A percentile compares a stretch with the other conserved stretches of the same genome.
These are phyloP conservation scores for Hygrophila difformis DNA, from an alignment of 257 asterid genomes.

Conservation along the genomic window DNA sequence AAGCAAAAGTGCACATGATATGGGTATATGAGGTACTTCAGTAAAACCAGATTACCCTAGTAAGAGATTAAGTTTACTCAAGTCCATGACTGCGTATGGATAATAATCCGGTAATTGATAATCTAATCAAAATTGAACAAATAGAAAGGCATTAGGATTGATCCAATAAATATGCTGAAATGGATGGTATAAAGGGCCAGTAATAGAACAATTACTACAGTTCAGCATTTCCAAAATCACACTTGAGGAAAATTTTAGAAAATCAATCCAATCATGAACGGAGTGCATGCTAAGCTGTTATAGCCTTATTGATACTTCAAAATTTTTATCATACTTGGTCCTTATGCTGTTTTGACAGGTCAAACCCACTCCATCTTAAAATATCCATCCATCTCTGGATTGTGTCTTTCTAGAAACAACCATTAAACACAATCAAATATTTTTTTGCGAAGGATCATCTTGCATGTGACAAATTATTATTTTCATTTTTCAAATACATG, in stretches of 20 bases:
- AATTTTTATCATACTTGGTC: not conserved
- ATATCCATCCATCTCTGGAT: too few relatives aligned
- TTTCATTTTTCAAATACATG: too few relatives aligned
- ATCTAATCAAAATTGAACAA: not conserved
- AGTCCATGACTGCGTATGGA: not conserved
- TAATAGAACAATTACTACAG: not conserved
- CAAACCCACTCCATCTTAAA: not conserved
- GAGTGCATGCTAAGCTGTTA: too few relatives aligned
- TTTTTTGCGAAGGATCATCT: too few relatives aligned
- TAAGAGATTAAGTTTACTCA: not conserved
- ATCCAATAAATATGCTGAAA: not conserved
- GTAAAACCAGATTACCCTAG: not conserved
- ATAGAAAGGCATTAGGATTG: not conserved
- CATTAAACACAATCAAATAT: too few relatives aligned
- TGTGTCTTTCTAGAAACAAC: too few relatives aligned
- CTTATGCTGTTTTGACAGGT: not conserved
- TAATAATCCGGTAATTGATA: not conserved
- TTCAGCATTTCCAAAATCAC: not conserved
- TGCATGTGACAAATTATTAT: too few relatives aligned
- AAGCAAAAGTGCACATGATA: too few relatives aligned
- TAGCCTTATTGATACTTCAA: not conserved
- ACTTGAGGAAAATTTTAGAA: too few relatives aligned
- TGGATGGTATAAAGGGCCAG: conserved; percentile 1
- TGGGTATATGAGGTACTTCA: not conserved
- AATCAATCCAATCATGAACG: too few relatives aligned